Conservation (phyloP, 345 rosid species). For the Salix arbutifolia region DNA sequence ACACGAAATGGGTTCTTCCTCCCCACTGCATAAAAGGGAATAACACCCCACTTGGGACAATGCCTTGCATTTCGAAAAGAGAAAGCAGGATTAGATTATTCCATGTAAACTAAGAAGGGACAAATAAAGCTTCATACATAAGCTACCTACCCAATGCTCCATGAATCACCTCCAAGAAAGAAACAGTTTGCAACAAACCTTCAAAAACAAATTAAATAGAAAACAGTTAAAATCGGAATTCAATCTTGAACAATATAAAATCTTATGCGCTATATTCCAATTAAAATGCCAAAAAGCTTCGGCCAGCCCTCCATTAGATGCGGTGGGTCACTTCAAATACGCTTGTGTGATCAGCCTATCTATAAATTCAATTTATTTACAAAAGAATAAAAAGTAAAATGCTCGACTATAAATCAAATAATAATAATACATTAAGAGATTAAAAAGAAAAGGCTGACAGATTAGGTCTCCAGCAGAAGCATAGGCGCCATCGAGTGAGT, state of each 20-base stretch:
- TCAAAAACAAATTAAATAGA: slow-evolving; percentile 3
- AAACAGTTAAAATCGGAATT: background rate
- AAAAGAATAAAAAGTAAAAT: background rate
- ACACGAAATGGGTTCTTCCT: slow-evolving; percentile 68
- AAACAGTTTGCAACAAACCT: slow-evolving; percentile 57
- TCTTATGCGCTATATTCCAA: no score
- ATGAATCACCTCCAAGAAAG: slow-evolving; percentile 74
- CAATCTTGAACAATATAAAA: background rate
- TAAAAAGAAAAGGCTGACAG: slow-evolving; percentile 33
- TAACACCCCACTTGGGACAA: slow-evolving; percentile 78
- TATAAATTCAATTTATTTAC: no score
- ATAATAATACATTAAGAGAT: background rate
- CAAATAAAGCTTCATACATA: background rate
- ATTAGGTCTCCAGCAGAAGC: slow-evolving; percentile 64
- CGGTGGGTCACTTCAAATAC: no score
- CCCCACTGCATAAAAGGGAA: slow-evolving; percentile 82
- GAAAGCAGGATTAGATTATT: slow-evolving; percentile 10
- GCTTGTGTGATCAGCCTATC: background rate
- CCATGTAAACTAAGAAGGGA: background rate
- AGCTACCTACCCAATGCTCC: slow-evolving; percentile 59
- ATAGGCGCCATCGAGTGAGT: slow-evolving; percentile 48
- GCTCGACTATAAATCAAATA: background rate
- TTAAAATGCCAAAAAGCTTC: no score
- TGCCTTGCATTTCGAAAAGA: slow-evolving; percentile 35
- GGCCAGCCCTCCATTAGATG: no score